Conservation (phyloP, 2,329 filamentous ascomycete species). For the Fusarium napiforme region DNA sequence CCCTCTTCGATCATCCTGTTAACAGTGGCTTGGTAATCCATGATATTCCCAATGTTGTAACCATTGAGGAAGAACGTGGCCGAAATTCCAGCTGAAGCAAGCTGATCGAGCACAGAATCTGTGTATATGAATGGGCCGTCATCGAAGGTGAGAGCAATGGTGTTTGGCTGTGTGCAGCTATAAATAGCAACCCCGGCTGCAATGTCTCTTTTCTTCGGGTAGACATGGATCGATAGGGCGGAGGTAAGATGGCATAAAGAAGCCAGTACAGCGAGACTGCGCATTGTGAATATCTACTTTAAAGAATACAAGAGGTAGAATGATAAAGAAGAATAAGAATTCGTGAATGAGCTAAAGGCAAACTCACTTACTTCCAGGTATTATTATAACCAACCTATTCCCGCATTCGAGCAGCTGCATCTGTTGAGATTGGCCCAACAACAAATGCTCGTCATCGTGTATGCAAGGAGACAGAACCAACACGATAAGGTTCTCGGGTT, state of each 20-base stretch:
- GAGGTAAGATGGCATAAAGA: not conserved
- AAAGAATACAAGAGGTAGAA: not conserved
- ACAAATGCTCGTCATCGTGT: constrained; percentile 8
- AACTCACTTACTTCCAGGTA: too few species aligned
- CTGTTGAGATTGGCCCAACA: constrained; percentile 8
- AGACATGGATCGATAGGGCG: not conserved
- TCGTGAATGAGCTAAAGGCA: fast-evolving
- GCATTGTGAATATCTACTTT: not conserved
- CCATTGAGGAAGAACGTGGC: constrained; percentile 26
- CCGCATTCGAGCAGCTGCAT: too few species aligned
- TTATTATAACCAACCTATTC: not conserved
- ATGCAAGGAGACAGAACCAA: constrained; percentile 8
- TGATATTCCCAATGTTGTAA: constrained; percentile 4
- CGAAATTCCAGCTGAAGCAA: constrained; percentile 1
- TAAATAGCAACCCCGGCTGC: constrained; percentile 3
- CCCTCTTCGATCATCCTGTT: constrained; percentile 11
- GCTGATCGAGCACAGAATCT: constrained; percentile 20
- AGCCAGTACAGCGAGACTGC: not conserved
- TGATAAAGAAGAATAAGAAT: not conserved
- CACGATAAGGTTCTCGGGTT: constrained; percentile 10
- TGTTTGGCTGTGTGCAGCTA: constrained; percentile 9
- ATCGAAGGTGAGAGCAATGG: constrained; percentile 24
- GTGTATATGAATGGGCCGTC: constrained; percentile 15
- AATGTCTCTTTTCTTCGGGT: not conserved
- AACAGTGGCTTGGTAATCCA: constrained; percentile 12